phyloP scores from a whole-genome alignment of 176 grass and related monocot species.

The Lolium multiflorum region DNA sequence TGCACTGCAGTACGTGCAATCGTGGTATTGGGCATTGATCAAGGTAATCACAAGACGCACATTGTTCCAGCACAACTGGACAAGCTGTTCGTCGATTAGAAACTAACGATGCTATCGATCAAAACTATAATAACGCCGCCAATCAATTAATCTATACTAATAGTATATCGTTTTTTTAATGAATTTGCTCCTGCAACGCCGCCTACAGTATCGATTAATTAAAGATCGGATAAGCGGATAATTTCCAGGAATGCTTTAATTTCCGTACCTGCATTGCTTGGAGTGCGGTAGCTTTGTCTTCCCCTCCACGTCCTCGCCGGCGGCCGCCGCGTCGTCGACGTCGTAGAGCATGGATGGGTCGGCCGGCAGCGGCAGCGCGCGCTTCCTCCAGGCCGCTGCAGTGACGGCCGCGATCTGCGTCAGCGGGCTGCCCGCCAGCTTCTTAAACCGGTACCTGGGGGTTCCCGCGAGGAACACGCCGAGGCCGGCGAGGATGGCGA shows the following conservation, averaged over 20 bases:
- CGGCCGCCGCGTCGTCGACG: not conserved
- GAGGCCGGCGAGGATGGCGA: conserved; percentile 35
- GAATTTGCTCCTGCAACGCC: no score
- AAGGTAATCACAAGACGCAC: no score
- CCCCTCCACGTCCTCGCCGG: conserved; percentile 18
- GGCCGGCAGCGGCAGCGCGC: conserved; percentile 39
- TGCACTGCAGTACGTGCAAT: no score
- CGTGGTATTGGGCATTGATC: not conserved
- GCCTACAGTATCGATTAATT: no score
- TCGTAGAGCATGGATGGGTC: conserved; percentile 50
- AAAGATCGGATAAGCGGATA: no score
- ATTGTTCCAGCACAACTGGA: not conserved
- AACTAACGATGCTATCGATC: not conserved
- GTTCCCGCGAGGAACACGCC: conserved; percentile 55
- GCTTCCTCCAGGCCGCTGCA: conserved; percentile 46
- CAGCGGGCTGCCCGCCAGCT: conserved; percentile 56
- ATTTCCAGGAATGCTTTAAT: no score
- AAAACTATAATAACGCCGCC: not conserved
- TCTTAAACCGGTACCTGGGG: conserved; percentile 59
- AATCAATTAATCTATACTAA: not conserved
- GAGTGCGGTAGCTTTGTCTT: conserved; percentile 53
- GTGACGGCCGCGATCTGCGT: conserved; percentile 55
- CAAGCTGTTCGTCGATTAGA: not conserved
- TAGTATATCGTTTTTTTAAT: no score
- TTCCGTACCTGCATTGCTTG: conserved; percentile 51